Percentiles rank a stretch among this genome's conserved stretches.
Conservation (phyloP, 2,329 filamentous ascomycete species). For the Beauveria medogensis region DNA sequence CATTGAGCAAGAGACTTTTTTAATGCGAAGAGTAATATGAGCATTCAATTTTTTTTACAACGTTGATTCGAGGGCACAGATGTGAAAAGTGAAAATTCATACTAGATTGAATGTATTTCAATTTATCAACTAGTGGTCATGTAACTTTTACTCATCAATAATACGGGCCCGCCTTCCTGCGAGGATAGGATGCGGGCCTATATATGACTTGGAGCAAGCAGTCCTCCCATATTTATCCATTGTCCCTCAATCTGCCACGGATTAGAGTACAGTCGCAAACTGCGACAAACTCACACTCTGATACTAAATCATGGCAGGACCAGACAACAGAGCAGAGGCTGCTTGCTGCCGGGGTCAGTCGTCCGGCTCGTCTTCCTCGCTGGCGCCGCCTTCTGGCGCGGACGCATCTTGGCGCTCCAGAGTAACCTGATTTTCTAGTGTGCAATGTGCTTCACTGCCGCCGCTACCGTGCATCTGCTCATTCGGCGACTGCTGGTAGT, state of each 20-base stretch:
- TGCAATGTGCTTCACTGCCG: not conserved
- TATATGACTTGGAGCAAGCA: conserved; percentile 32
- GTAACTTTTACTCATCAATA: conserved; percentile 2
- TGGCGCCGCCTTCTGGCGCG: conserved; percentile 40
- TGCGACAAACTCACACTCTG: not conserved
- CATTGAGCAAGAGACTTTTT: not conserved
- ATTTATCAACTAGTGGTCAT: not conserved
- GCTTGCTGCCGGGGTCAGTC: conserved; percentile 49
- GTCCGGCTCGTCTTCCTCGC: conserved; percentile 60
- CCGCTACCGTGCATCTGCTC: conserved; percentile 5
- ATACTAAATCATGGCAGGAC: conserved; percentile 36
- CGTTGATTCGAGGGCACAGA: not conserved
- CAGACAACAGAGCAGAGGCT: conserved; percentile 61
- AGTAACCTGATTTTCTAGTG: not conserved
- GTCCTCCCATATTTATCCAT: conserved; percentile 55
- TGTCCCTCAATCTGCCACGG: conserved; percentile 46
- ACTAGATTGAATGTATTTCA: not conserved
- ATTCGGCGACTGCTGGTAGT: conserved; percentile 17
- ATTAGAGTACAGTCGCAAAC: not conserved
- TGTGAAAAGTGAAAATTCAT: not conserved
- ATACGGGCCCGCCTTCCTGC: conserved; percentile 24
- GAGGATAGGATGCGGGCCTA: conserved; percentile 26
- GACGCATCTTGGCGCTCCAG: conserved; percentile 20
- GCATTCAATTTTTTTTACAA: not conserved
- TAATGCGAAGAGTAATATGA: not conserved